Percentiles rank a stretch among this genome's conserved stretches.
Conservation (phyloP, 2,329 filamentous ascomycete genomes). For the Blastomyces gilchristii region DNA sequence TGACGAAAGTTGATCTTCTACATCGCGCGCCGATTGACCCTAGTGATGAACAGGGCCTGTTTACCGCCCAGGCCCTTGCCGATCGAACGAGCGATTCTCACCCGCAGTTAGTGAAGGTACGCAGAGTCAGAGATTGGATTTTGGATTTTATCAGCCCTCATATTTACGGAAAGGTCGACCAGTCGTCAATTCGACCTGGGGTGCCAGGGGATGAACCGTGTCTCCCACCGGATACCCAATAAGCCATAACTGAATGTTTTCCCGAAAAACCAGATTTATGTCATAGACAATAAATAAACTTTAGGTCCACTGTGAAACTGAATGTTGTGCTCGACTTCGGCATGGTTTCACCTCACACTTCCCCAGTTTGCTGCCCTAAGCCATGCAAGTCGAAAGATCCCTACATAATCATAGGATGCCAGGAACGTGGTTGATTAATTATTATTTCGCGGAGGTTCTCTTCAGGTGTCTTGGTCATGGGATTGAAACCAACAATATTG, state of each 20-base stretch:
- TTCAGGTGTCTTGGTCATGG: neutral
- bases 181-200: neutral
- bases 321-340: neutral
- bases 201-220: slow-evolving; percentile 11
- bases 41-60: slow-evolving; percentile 47
- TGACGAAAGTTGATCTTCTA: slow-evolving; percentile 60
- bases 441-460: neutral
- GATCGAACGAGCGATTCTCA: slow-evolving; percentile 24
- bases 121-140: slow-evolving; percentile 64
- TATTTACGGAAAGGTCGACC: slow-evolving; percentile 11
- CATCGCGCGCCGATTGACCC: slow-evolving; percentile 46
- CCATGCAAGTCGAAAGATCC: neutral
- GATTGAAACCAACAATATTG: neutral
- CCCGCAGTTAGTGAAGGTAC: slow-evolving; percentile 53
- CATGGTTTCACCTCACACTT: neutral
- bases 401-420: neutral
- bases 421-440: too few species aligned
- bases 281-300: neutral
- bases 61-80: slow-evolving; percentile 42
- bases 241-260: slow-evolving; percentile 16
- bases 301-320: neutral
- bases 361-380: neutral
- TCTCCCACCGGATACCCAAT: slow-evolving; percentile 34
- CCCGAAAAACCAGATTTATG: neutral
- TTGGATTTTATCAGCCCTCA: slow-evolving; percentile 52